Base-by-base conservation (phyloP, 371 early-diverging fungal genomes). In the Circinella minor region DNA sequence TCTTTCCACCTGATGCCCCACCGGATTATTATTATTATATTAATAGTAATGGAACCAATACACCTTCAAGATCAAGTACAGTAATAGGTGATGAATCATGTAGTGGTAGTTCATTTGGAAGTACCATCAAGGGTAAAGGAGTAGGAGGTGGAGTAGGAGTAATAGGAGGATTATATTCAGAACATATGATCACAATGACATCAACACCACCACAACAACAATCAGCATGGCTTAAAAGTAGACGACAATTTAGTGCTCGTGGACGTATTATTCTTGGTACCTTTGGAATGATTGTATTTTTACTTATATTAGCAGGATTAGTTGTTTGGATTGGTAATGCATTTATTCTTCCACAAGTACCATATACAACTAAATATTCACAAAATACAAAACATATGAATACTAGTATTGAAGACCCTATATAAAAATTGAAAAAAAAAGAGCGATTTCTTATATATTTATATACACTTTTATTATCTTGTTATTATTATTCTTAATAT, bases 271-370 rank as follows among this genome's bases (percentile, higher is more conserved):
- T 70, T 17, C 47, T 70, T 9, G 65, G 70, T 34, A 61, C 60
- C 48, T 37, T 70, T 60, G 70, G 70, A 36, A 64, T 70, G 70
- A 64, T 70, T 27, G 65, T 70, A 27, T 70, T 70, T 48, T 36
- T 70, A 15, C 60, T 70, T 13, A 57, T 70, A 15, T 46, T 70
- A 0, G 48, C 70, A 37, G 63, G 70, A 10, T 55, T 63, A 38
- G 63, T 70, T 1, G 61, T 65, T 27, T 70, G 70, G 70, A 64
- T 70, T 34, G 66, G 70, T 48, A 70, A 70, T 39, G 65, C 63
- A 14, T 64, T 65, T 43, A 70, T 70, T 14, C 65, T 70, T 27
- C 70, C 70, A 11, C 70, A 70, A 46, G 70, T 70, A 17, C 47
- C 18, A 36, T 70, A 70, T 49, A 65, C 70, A 8, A 65, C 70